A percentile compares a stretch with the other conserved stretches of the same genome.
Evolutionary conservation across 345 rosid genomes (phyloP).

Genomic region (Angophora floribunda): DNA sequence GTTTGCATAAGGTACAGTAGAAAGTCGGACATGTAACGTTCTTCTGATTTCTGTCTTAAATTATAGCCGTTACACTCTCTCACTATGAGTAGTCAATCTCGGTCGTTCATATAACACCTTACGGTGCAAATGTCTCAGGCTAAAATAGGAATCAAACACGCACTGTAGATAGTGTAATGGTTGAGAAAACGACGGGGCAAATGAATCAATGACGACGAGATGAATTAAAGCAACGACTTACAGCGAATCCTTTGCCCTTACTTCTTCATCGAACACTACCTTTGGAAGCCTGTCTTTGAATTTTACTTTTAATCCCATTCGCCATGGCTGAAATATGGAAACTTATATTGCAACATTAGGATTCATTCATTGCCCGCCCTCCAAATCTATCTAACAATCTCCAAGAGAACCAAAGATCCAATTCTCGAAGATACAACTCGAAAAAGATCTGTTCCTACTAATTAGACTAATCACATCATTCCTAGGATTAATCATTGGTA

Average conservation of each 20-base stretch:
- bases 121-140: neutral
- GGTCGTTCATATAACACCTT: neutral
- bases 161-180: neutral
- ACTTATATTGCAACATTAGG: neutral
- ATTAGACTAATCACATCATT: neutral
- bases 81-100: neutral
- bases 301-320: constrained; percentile 47
- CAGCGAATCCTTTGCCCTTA: constrained; percentile 62
- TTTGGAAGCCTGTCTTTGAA: constrained; percentile 53
- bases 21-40: neutral
- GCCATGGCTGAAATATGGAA: constrained; percentile 26
- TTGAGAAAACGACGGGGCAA: neutral
- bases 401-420: neutral
- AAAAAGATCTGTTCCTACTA: neutral
- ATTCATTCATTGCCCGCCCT: neutral
- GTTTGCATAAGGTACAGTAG: neutral
- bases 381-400: neutral
- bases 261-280: constrained; percentile 22
- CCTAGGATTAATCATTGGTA: neutral
- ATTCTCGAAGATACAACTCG: neutral
- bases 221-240: constrained; percentile 21
- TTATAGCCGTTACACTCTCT: neutral
- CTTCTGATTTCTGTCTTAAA: neutral
- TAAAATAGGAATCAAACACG: neutral
- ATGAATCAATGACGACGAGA: neutral